Evolutionary conservation across 2,329 filamentous ascomycete species (phyloP), one percentile per base, ranked within the genome.

Genomic region (Beauveria pseudobassiana): DNA sequence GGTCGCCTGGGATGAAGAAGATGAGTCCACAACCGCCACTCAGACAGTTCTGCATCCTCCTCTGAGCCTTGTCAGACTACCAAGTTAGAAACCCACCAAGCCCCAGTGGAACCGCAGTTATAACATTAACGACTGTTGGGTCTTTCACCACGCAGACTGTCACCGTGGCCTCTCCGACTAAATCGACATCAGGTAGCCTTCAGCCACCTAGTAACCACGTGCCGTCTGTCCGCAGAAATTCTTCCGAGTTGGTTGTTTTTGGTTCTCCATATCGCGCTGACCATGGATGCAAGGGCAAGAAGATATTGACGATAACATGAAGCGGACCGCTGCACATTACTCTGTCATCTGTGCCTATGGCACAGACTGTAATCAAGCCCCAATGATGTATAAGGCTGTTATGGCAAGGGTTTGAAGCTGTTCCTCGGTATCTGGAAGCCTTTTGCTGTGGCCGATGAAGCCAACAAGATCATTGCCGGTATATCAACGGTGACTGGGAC

Each of bases 351-450:
- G 92, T 56, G 82, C 90, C 69, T 96, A 96, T 70, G 91, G 91
- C 58, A 85, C 86, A 62, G 90, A 92, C 73, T 96, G 91, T 73
- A 77, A 90, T 69, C 88, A 93, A 72, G 82, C 91, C 45, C 72
- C 79, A 2, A 83, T 80, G 16, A 83, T 89, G 20, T 76, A 88
- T 38, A 74, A 79, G 12, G 87, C 87, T 9, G 88, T 87, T 84
- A 24, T 84, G 67, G 73, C 79, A n/a, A 80, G 85, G 81, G 81
- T 53, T 82, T 90, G 71, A 87, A 87, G 72, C 76, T 96, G 38
- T 89, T 96, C 73, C 81, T 88, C 14, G 92, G 91, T 59, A 80
- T 95, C 63, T 93, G 83, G 74, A 78, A 90, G 65, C 80, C 90
- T 62, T 73, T 75, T 48, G 72, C 80, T 8, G 77, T 89, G 18